A percentile compares a stretch with the other conserved stretches of the same genome.
These are phyloP conservation scores for Cunninghamia lanceolata DNA, from an alignment of 75 land plant species.

Conservation along the genomic window DNA sequence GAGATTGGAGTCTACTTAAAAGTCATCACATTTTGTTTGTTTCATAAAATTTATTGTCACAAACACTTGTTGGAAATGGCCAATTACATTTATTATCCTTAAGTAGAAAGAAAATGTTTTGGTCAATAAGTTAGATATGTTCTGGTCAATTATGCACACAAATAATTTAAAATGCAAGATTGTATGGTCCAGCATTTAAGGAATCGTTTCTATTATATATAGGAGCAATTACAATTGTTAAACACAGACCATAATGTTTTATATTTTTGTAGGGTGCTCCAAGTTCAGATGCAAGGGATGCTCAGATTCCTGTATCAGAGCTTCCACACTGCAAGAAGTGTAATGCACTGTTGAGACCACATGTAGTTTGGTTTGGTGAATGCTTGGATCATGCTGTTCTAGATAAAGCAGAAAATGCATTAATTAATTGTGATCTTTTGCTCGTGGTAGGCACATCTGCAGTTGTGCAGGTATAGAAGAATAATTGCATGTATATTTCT, in stretches of 20 bases:
- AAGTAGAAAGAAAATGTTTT: no score
- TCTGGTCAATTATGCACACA: background rate
- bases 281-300: slow-evolving; percentile 22
- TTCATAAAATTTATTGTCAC: background rate
- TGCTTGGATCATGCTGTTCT: slow-evolving; percentile 25
- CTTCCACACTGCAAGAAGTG: slow-evolving; percentile 48
- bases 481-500: slow-evolving; percentile 1
- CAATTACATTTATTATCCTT: background rate
- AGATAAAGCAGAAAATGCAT: slow-evolving; percentile 25
- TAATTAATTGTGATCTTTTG: slow-evolving; percentile 42
- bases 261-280: slow-evolving; percentile 38
- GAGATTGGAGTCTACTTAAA: background rate
- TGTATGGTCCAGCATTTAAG: background rate
- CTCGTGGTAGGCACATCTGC: slow-evolving; percentile 55
- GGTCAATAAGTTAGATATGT: background rate
- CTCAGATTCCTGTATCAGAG: slow-evolving; percentile 32
- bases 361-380: slow-evolving; percentile 66
- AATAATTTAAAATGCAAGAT: background rate
- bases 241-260: slow-evolving; percentile 12
- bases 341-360: slow-evolving; percentile 52
- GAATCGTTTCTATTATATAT: background rate
- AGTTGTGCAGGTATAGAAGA: slow-evolving; percentile 41
- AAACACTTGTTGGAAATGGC: background rate
- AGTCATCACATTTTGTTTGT: background rate
- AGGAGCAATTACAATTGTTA: background rate